Percentiles rank a stretch among this genome's conserved stretches.
These are phyloP conservation scores for Imleria badia DNA, from an alignment of 768 basidiomycete genomes.

Conservation along the genomic window DNA sequence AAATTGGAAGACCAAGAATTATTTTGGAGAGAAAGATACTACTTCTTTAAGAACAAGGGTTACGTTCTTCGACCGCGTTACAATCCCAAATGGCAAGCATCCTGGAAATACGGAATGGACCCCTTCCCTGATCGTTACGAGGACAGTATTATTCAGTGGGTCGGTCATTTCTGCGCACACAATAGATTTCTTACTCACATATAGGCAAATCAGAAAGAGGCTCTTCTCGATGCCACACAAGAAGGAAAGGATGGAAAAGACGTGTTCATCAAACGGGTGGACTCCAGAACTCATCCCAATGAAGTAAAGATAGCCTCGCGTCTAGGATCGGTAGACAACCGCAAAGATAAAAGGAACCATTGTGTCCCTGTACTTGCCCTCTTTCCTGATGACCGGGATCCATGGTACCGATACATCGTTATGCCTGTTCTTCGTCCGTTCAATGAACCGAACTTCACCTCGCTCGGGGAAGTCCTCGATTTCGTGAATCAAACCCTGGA, in stretches of 20 bases:
- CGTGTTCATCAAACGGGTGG: conserved; percentile 18
- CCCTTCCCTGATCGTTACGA: conserved; percentile 1
- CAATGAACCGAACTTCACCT: conserved; percentile 22
- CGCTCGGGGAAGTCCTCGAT: conserved; percentile 27
- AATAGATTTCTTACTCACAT: not conserved
- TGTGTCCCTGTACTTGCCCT: conserved; percentile 22
- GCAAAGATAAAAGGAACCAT: conserved; percentile 18
- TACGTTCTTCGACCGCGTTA: conserved; percentile 29
- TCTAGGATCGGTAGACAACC: not conserved
- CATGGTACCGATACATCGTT: conserved; percentile 21
- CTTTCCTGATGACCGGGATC: conserved; percentile 13
- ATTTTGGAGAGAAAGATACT: conserved; percentile 21
- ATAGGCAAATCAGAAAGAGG: not conserved
- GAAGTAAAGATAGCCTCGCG: conserved; percentile 6
- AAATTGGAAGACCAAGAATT: not conserved
- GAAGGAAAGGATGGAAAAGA: not conserved
- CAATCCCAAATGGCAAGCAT: conserved; percentile 29
- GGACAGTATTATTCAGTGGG: conserved; percentile 11
- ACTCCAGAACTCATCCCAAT: not conserved
- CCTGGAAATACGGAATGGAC: conserved; percentile 18
- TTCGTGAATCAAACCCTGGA: conserved; percentile 30
- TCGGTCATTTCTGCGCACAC: not conserved
- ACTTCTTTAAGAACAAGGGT: conserved; percentile 16
- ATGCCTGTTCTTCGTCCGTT: conserved; percentile 29
- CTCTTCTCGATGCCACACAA: conserved; percentile 10